Conservation (phyloP, 2,329 filamentous ascomycete genomes). For the Alternaria conjuncta region DNA sequence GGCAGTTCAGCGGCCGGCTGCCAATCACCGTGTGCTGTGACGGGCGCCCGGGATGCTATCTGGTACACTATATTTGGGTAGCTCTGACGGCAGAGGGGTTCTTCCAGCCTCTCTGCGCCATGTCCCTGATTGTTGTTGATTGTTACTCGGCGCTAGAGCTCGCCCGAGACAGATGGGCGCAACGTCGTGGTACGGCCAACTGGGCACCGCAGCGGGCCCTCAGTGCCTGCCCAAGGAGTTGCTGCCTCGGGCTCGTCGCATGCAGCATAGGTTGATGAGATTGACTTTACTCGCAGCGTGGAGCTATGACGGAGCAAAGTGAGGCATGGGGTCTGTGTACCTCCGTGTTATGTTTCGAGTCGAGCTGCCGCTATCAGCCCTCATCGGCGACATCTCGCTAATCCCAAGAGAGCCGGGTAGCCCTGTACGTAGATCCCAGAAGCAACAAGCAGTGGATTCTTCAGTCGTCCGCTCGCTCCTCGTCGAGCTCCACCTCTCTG, state of each 20-base stretch:
- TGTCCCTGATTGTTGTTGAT: conserved; percentile 38
- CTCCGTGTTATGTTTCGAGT: conserved; percentile 41
- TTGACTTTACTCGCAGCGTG: conserved; percentile 10
- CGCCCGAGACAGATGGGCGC: conserved; percentile 15
- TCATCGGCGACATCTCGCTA: conserved; percentile 44
- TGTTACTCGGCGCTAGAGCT: conserved; percentile 32
- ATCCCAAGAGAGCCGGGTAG: conserved; percentile 35
- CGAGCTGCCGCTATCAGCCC: conserved; percentile 42
- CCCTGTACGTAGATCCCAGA: conserved; percentile 42
- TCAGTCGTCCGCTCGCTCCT: conserved; percentile 39
- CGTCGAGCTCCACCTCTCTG: conserved; percentile 38
- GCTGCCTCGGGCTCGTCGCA: conserved; percentile 5
- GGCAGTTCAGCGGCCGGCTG: conserved; percentile 26
- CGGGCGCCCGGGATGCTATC: conserved; percentile 27
- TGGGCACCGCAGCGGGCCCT: conserved; percentile 26
- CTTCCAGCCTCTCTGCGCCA: conserved; percentile 20
- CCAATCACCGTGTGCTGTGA: conserved; percentile 39
- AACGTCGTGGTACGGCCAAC: conserved; percentile 26
- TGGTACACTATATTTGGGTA: conserved; percentile 43
- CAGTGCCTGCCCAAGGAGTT: not conserved
- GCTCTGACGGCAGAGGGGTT: conserved; percentile 32
- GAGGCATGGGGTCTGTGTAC: conserved; percentile 39
- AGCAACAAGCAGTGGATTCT: conserved; percentile 42
- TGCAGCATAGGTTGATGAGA: not conserved
- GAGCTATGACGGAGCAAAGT: conserved; percentile 30